Evolutionary conservation across 2,329 filamentous ascomycete species (phyloP).

Genomic region (Fusarium sp.): DNA sequence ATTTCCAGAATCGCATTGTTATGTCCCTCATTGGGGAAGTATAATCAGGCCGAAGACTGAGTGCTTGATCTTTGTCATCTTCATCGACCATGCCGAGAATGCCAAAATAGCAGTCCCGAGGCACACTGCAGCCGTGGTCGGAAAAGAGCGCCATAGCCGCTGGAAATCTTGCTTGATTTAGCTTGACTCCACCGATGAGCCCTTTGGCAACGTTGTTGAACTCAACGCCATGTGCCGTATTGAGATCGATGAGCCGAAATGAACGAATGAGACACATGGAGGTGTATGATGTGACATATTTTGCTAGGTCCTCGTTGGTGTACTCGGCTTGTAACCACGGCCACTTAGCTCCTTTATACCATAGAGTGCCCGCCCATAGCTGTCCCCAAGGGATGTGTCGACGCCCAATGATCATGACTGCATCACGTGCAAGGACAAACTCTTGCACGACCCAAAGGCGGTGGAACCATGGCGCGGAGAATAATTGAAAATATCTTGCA

Average conservation of each 20-base stretch:
- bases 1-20: conserved; percentile 7
- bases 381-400: not conserved
- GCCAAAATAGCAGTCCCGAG: conserved; percentile 4
- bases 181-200: not conserved
- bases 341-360: not conserved
- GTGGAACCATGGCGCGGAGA: conserved; percentile 3
- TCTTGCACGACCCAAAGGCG: conserved; percentile 21
- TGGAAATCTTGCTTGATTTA: not conserved
- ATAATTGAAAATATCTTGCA: not conserved
- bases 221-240: not conserved
- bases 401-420: not conserved
- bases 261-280: not conserved
- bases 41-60: not conserved
- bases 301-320: accelerated
- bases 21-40: not conserved
- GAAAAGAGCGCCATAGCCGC: not conserved
- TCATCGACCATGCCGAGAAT: conserved; percentile 1
- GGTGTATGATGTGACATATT: not conserved
- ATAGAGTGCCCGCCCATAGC: not conserved
- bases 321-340: not conserved
- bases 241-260: not conserved
- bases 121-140: not conserved
- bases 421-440: conserved; percentile 11
- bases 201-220: not conserved
- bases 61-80: not conserved